Percentiles rank a stretch among this genome's conserved stretches.
Evolutionary conservation across 2,329 filamentous ascomycete species (phyloP).

Genomic region (Teratosphaeria viscida): DNA sequence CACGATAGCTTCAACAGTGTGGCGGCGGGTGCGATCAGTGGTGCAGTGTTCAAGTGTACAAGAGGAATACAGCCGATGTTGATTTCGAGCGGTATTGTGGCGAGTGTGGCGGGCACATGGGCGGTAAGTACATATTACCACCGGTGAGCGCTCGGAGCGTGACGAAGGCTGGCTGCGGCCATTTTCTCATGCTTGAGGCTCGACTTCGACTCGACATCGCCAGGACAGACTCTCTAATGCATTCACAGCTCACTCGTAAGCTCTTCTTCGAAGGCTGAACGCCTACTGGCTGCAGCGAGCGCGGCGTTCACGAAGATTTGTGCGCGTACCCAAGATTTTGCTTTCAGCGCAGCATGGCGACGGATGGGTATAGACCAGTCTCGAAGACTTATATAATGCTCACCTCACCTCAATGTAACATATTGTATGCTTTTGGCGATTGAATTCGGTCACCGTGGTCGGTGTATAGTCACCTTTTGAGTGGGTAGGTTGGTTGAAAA

Average conservation of each 20-base stretch:
- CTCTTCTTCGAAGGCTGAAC: slow-evolving; percentile 7
- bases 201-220: neutral
- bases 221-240: slow-evolving; percentile 3
- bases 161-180: neutral
- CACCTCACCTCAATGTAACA: neutral
- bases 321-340: neutral
- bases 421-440: neutral
- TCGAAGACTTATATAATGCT: neutral
- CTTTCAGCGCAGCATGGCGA: slow-evolving; percentile 2
- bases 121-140: slow-evolving; percentile 56
- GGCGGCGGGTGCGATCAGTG: slow-evolving; percentile 72
- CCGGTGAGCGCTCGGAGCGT: too few species aligned
- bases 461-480: neutral
- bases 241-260: slow-evolving; percentile 9
- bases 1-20: slow-evolving; percentile 88
- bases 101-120: slow-evolving; percentile 75
- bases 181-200: neutral
- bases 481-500: neutral
- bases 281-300: neutral
- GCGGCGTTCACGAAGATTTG: neutral
- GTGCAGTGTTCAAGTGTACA: slow-evolving; percentile 95
- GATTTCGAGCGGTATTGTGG: slow-evolving; percentile 86
- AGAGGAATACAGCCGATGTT: slow-evolving; percentile 82
- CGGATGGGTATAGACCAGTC: neutral
- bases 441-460: neutral